Base-by-base conservation (phyloP, 495 filamentous ascomycete species). In the Parathielavia appendiculata region DNA sequence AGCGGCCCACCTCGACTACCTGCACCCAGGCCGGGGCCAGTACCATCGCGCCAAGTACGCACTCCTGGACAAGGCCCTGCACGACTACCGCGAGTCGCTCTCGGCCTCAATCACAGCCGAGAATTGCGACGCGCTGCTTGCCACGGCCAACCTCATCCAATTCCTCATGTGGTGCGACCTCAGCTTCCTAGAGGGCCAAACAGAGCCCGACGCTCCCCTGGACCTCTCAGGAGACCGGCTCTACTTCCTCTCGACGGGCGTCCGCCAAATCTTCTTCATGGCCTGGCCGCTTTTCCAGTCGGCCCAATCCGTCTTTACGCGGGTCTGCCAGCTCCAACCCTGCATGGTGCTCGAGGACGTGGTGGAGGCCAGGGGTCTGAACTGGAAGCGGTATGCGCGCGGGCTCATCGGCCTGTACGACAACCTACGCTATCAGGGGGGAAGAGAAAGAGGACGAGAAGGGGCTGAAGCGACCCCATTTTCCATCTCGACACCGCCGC, bases 61-160 rank as follows among this genome's bases (percentile, higher is more conserved):
- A 17, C 60, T 68, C 34, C 60, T 65, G 0, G 36, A 55, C 46
- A 57, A 51, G n/a, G 60, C 62, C 16, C 56, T 65, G 38, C 45
- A 36, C 46, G 62, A 55, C 49, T 68, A 63, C 57, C 65, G 65
- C 20, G 20, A 9, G 23, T 55, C 63, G 14, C 51, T 69, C 26
- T 62, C 60, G 2, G 39, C 17, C 4, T 60, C 63, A 12, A 59
- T 69, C 39, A 58, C 79, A 69, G 20, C 80, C 13, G 63, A 62
- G 2, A 71, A 68, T 67, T 70, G 70, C 55, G 63, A 71, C 14
- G 69, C 68, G 36, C 63, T 76, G 34, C 66, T 77, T 8, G 67
- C 58, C 17, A 63, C 63, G 9, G 60, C 59, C 47, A 59, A 63
- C 36, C 54, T 69, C 1, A 59, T 69, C 52, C 62, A 69, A 23